These are phyloP conservation scores for Entonaema liquescens DNA, from an alignment of 495 filamentous ascomycete species.

Conservation along the genomic window DNA sequence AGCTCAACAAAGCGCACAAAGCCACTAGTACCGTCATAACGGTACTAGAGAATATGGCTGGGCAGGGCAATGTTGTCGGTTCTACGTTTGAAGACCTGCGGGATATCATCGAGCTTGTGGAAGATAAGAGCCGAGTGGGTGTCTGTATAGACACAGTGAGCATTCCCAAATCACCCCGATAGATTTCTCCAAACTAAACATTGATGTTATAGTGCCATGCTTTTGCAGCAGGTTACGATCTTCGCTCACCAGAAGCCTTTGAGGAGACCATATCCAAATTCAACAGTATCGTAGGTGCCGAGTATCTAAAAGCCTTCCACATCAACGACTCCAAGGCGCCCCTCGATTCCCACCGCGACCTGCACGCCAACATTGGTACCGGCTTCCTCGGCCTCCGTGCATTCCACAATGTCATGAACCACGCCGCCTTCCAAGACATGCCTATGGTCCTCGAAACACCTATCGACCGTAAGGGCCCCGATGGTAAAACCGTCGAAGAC, in stretches of 20 bases:
- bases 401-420: conserved; percentile 92
- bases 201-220: conserved; percentile 79
- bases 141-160: conserved; percentile 86
- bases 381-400: conserved; percentile 90
- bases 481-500: conserved; percentile 71
- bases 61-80: conserved; percentile 86
- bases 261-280: conserved; percentile 75
- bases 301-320: conserved; percentile 86
- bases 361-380: conserved; percentile 94
- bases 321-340: conserved; percentile 95
- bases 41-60: conserved; percentile 95
- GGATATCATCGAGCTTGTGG: conserved; percentile 79
- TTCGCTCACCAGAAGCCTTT: conserved; percentile 79
- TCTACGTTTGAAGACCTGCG: conserved; percentile 83
- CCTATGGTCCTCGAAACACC: conserved; percentile 97
- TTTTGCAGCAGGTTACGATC: conserved; percentile 92
- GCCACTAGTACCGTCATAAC: conserved; percentile 79
- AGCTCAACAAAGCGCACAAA: conserved; percentile 81
- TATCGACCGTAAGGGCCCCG: conserved; percentile 70
- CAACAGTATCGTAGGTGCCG: conserved; percentile 77
- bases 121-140: conserved; percentile 86
- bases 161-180: neutral
- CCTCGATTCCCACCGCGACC: conserved; percentile 75
- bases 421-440: conserved; percentile 74
- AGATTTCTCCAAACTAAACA: neutral